These are phyloP conservation scores for Amyloporia xantha DNA, from an alignment of 768 basidiomycete species.

Conservation along the genomic window DNA sequence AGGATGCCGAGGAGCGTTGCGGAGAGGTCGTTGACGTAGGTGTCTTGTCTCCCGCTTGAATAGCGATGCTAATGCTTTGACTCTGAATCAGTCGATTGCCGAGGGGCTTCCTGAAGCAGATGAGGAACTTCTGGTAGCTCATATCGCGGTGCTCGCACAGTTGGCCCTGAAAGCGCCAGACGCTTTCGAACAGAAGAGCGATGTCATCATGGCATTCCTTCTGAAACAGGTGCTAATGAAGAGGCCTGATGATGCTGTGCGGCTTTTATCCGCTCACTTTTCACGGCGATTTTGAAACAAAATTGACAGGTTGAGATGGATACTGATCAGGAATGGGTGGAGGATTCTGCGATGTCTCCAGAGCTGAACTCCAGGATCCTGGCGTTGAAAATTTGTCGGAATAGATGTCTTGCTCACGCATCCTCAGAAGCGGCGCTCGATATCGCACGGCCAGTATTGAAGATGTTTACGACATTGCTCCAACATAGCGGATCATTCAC, in stretches of 20 bases:
- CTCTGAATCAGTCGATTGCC: constrained; percentile 65
- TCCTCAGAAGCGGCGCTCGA: constrained; percentile 51
- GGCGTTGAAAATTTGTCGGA: constrained; percentile 73
- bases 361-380: constrained; percentile 65
- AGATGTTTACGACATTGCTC: constrained; percentile 68
- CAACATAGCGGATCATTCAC: constrained; percentile 60
- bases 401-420: constrained; percentile 71
- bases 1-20: constrained; percentile 45
- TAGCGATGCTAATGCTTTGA: too few relatives aligned
- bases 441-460: constrained; percentile 68
- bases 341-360: constrained; percentile 53
- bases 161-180: constrained; percentile 61
- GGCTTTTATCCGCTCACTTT: too few relatives aligned
- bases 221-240: constrained; percentile 65
- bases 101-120: constrained; percentile 39
- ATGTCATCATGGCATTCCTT: constrained; percentile 64
- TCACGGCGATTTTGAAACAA: too few relatives aligned
- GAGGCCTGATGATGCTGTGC: constrained; percentile 30
- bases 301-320: constrained; percentile 51
- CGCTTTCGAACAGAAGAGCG: constrained; percentile 75
- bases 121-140: constrained; percentile 52
- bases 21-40: constrained; percentile 59
- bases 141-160: constrained; percentile 68
- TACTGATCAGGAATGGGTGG: constrained; percentile 67
- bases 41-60: too few relatives aligned